phyloP scores from a whole-genome alignment of 108 stramenopile species.

The Skeletonema potamos region DNA sequence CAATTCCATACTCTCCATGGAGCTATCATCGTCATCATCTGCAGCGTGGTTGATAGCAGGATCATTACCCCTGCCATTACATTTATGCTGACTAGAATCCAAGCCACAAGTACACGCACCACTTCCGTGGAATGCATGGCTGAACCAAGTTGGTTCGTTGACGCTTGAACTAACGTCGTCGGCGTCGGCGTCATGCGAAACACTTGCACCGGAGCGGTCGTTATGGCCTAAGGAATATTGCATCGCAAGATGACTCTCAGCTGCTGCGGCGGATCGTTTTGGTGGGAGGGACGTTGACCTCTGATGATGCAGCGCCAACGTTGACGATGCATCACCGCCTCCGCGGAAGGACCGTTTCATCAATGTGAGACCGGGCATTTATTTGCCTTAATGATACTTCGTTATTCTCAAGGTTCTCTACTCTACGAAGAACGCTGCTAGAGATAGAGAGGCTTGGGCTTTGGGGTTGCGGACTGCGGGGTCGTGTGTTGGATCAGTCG shows the following conservation, averaged over 20 bases:
- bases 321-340: background rate
- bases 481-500: no score
- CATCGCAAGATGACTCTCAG: background rate
- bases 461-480: no score
- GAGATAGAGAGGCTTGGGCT: no score
- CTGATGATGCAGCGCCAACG: background rate
- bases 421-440: no score
- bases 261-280: background rate
- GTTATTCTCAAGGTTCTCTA: no score
- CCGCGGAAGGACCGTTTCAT: background rate
- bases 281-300: background rate
- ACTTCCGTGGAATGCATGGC: background rate
- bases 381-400: background rate
- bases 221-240: background rate
- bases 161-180: background rate
- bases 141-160: background rate
- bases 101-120: background rate
- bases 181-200: background rate
- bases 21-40: background rate
- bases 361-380: background rate
- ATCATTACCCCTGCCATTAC: background rate
- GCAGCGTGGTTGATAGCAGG: background rate
- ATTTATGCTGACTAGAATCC: no score
- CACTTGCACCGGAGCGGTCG: background rate
- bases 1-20: background rate